Base-by-base conservation (phyloP, 352 stramenopile genomes). In the Globisporangium nagaii region DNA sequence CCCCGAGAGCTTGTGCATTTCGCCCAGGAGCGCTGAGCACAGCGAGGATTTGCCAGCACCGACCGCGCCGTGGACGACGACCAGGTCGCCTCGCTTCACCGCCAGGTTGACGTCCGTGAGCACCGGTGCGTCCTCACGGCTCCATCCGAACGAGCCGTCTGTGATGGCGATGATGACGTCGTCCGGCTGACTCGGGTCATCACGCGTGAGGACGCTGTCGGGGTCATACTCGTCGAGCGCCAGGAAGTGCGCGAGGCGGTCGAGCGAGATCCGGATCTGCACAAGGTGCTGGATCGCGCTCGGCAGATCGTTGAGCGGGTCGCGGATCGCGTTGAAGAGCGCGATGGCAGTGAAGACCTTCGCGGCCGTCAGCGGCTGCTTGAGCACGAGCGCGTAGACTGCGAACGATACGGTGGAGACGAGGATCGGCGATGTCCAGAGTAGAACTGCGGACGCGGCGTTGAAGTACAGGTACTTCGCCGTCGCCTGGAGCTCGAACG, bases 381-480 rank as follows among this genome's bases (percentile, higher is more conserved):
- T 42, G 49, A 84, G 49, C 1, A 69, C 53, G 13, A 82, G 42
- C 10, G 63, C 56, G 27, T 84, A 77, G 3, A 68, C 53, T 9
- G 52, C 70, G 43, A 84, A 86, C 13, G 75, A 83, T 0, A 64
- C 53, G 19, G 66, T 58, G 0, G 68, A 80, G 3, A 86, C 71
- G 11, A 63, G 11, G 10, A 82, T 27, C 1, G 73, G 75, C 8
- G 70, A 73, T 8, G 24, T 58, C 68, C 71, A 86, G 10, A 86
- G 50, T 19, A 68, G 65, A 13, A 77, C 86, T 55, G 88, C 90
- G 43, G 70, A 70, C 34, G 80, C 43, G 0, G 72, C 70, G 19
- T 62, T 66, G 10, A 84, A 66, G 43, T 88, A 89, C 1, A 73
- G 71, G 37, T 90, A 75, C 28, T 68, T 80, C 11, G 30, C 25